A percentile compares a stretch with the other conserved stretches of the same genome.
phyloP scores from a whole-genome alignment of 2,329 filamentous ascomycete species.

The Colletotrichum phormii region DNA sequence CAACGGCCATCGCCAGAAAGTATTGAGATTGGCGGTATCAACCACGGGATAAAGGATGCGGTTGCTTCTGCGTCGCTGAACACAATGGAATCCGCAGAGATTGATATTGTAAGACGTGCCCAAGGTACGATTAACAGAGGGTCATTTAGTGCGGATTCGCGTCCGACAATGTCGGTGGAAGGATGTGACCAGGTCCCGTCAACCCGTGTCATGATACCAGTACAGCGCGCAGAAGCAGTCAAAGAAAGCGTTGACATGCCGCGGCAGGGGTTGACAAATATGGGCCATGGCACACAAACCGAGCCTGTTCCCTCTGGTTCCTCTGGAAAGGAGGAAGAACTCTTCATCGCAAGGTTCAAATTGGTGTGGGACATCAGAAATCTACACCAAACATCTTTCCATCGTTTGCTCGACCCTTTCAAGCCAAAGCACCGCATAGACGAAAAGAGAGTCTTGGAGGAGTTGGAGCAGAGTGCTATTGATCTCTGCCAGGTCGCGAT shows the following conservation, averaged over 20 bases:
- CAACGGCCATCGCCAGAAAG: no score
- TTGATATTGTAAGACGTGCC: neutral
- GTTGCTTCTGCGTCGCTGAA: neutral
- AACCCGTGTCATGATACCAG: neutral
- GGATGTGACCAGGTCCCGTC: neutral
- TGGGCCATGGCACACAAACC: neutral
- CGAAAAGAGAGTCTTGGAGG: neutral
- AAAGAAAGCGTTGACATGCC: no score
- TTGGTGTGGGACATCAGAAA: conserved; percentile 13
- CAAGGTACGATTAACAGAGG: neutral
- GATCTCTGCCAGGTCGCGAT: conserved; percentile 12
- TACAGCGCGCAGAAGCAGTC: neutral
- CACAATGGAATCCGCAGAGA: neutral
- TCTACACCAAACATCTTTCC: conserved; percentile 1
- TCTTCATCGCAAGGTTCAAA: conserved; percentile 16
- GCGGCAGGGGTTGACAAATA: neutral
- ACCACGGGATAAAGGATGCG: neutral
- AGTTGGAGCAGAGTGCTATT: conserved; percentile 3
- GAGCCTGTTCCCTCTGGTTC: neutral
- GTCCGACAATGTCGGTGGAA: neutral
- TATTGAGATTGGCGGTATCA: neutral
- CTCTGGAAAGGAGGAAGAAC: neutral
- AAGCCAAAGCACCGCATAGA: neutral
- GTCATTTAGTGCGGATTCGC: neutral
- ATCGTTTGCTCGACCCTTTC: neutral